phyloP scores from a whole-genome alignment of 768 basidiomycete species.

The Suillus plorans region DNA sequence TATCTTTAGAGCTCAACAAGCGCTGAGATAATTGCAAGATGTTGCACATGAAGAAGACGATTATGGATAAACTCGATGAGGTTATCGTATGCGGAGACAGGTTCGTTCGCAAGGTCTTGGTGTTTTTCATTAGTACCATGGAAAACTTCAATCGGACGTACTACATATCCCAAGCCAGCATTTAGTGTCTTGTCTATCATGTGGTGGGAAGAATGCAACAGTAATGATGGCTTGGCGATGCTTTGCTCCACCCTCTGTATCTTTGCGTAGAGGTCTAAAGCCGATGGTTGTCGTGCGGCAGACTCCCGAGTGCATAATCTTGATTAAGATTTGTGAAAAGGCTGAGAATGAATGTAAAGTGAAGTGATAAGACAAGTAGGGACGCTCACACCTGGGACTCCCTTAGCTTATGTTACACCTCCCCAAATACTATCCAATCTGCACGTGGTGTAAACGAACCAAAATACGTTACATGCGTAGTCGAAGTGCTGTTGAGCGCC shows the following conservation, averaged over 20 bases:
- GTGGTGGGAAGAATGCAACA: not conserved
- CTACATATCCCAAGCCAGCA: not conserved
- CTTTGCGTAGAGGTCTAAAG: not conserved
- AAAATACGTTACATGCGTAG: too few relatives aligned
- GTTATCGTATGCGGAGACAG: not conserved
- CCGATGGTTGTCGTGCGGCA: not conserved
- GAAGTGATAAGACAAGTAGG: not conserved
- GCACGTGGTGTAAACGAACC: too few relatives aligned
- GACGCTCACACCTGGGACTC: too few relatives aligned
- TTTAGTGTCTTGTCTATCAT: not conserved
- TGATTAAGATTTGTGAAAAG: not conserved
- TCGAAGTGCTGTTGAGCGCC: too few relatives aligned
- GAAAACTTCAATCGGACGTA: not conserved
- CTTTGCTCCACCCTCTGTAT: not conserved
- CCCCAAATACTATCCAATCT: too few relatives aligned
- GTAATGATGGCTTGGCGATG: not conserved
- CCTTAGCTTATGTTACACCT: too few relatives aligned
- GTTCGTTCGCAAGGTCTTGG: not conserved
- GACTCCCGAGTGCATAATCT: not conserved
- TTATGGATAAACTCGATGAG: not conserved
- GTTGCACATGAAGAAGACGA: not conserved
- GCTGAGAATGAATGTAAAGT: not conserved
- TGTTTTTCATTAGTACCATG: too few relatives aligned
- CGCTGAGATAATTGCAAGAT: not conserved
- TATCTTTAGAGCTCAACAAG: slow-evolving; percentile 12